Evolutionary conservation across 164 flowering plant genomes (phyloP), one percentile per base, ranked within the genome.

Genomic region (Paratinospora sagittata): DNA sequence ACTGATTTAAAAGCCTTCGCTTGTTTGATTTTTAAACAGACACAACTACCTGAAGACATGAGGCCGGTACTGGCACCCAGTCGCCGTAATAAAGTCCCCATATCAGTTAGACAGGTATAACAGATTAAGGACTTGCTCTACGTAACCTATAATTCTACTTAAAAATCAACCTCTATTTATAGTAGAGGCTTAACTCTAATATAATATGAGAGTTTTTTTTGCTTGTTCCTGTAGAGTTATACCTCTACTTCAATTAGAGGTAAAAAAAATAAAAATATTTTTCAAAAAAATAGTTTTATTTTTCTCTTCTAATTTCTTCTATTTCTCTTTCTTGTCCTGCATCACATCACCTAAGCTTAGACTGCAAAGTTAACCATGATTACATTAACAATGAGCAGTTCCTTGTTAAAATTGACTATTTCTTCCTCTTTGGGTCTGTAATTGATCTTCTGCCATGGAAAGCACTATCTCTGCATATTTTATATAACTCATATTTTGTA

Each of bases 11-110:
- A 34, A 24, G 33, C 65, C 43, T 55, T 61, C 68, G 8, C 61
- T n/a, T 71, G 57, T 23, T 79, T 76, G 65, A 66, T 78, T 45
- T 78, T 45, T 80, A 81, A 73, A 70, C 88, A 95, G 98, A 89
- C 90, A 77, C 90, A 93, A 75, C 82, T 96, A 69, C 98, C 98
- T 21, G 66, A 66, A 52, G 97, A 96, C 74, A 91, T 96, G 99
- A 84, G 87, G 71, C 98, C 98, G 49, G 72, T 66, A 63, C 63
- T 85, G 76, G 89, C 86, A 74, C 69, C 90, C 55, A 74, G 80
- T 82, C 87, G 83, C 66, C 93, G 82, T 67, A 90, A 87, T 75
- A 92, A 91, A 82, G 82, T 96, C 30, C 92, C 97, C 19, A 16
- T 74, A 24, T 79, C 96, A 57, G 87, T 87, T 66, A 87, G 99